Conservation (phyloP, 495 filamentous ascomycete species). For the Wilcoxina mikolae region DNA sequence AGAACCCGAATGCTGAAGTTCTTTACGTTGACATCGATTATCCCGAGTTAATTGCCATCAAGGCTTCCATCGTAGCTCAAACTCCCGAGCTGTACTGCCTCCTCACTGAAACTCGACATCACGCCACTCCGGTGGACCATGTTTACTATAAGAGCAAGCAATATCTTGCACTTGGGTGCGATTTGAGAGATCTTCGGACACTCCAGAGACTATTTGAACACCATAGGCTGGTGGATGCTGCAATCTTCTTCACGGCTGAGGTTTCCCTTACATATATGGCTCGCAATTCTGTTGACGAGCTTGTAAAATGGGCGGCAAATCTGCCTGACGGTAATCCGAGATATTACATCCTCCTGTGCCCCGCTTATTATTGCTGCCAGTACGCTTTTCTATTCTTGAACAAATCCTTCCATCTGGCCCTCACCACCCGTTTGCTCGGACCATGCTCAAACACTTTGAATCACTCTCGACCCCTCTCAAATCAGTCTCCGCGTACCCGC, state of each 20-base stretch:
- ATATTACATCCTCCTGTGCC: not conserved
- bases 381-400: slow-evolving; percentile 72
- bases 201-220: slow-evolving; percentile 42
- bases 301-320: slow-evolving; percentile 54
- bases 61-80: slow-evolving; percentile 47
- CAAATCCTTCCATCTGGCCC: slow-evolving; percentile 67
- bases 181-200: slow-evolving; percentile 49
- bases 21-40: slow-evolving; percentile 83
- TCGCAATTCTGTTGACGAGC: slow-evolving; percentile 49
- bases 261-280: slow-evolving; percentile 90
- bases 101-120: slow-evolving; percentile 35
- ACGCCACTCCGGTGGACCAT: slow-evolving; percentile 31
- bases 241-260: slow-evolving; percentile 69
- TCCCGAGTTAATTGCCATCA: slow-evolving; percentile 60
- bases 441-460: slow-evolving; percentile 74
- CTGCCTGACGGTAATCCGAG: slow-evolving; percentile 43
- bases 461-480: slow-evolving; percentile 64
- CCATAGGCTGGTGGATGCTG: slow-evolving; percentile 42
- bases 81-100: slow-evolving; percentile 43
- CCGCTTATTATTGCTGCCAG: slow-evolving; percentile 2
- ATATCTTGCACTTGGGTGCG: slow-evolving; percentile 71
- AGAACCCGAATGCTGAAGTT: slow-evolving; percentile 41
- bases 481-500: slow-evolving; percentile 56
- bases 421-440: slow-evolving; percentile 68
- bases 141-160: slow-evolving; percentile 46